Percentiles rank a stretch among this genome's conserved stretches.
phyloP scores from a whole-genome alignment of 2,329 filamentous ascomycete genomes.

The Plectosphaerella plurivora region DNA sequence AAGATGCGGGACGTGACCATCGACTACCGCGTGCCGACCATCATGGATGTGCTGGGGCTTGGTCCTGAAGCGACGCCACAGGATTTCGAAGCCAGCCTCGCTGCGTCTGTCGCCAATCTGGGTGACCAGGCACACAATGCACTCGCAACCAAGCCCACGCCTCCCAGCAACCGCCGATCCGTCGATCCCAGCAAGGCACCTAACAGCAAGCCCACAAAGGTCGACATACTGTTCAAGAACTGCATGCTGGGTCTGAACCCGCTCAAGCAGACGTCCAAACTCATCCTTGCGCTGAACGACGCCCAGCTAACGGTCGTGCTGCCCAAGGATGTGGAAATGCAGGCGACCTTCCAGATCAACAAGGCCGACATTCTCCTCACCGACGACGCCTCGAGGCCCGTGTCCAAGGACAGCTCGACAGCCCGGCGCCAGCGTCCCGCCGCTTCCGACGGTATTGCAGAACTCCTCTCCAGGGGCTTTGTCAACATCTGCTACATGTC shows the following conservation, averaged over 20 bases:
- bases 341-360: constrained; percentile 62
- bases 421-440: constrained; percentile 22
- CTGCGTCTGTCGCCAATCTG: constrained; percentile 74
- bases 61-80: constrained; percentile 63
- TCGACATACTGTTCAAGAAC: constrained; percentile 75
- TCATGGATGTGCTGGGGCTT: constrained; percentile 75
- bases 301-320: constrained; percentile 66
- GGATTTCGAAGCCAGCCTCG: constrained; percentile 70
- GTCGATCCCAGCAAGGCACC: constrained; percentile 9
- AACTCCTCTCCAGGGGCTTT: constrained; percentile 65
- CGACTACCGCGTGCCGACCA: constrained; percentile 84
- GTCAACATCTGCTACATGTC: constrained; percentile 86
- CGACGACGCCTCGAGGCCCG: constrained; percentile 57
- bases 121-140: constrained; percentile 57
- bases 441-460: constrained; percentile 12
- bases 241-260: constrained; percentile 85
- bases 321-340: constrained; percentile 60
- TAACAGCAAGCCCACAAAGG: constrained; percentile 51
- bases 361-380: constrained; percentile 82
- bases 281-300: constrained; percentile 74
- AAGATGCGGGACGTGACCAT: constrained; percentile 78
- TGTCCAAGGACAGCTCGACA: constrained; percentile 7
- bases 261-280: constrained; percentile 67
- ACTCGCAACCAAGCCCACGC: constrained; percentile 20
- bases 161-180: constrained; percentile 2